These are phyloP conservation scores for Larix sibirica DNA, from an alignment of 83 land plant genomes.

Conservation along the genomic window DNA sequence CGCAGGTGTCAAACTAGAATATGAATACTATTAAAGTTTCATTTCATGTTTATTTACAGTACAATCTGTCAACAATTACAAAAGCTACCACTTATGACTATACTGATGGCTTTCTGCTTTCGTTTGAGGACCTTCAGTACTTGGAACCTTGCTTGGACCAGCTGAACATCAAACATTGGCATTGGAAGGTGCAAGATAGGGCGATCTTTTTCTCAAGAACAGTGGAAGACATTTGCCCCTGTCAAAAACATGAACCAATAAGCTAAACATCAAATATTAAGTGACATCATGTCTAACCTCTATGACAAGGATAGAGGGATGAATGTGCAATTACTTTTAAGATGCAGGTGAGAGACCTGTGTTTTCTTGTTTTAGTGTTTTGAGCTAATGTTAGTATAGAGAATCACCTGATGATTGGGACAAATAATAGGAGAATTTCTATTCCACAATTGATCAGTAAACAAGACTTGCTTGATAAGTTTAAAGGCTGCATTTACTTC, in stretches of 20 bases:
- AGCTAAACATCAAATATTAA: not conserved
- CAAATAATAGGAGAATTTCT: too few species aligned
- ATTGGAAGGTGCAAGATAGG: conserved; percentile 76
- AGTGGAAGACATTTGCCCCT: conserved; percentile 61
- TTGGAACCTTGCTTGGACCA: not conserved
- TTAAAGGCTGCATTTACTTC: too few species aligned
- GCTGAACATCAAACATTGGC: conserved; percentile 68
- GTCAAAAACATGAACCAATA: conserved; percentile 20
- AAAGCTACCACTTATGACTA: not conserved
- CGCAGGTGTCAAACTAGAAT: too few species aligned
- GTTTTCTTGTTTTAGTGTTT: not conserved
- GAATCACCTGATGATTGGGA: too few species aligned
- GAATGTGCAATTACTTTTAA: conserved; percentile 83
- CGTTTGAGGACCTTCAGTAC: too few species aligned
- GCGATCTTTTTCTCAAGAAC: conserved; percentile 91
- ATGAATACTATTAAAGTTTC: too few species aligned
- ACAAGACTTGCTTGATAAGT: too few species aligned
- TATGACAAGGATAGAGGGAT: conserved; percentile 89
- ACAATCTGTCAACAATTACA: conserved; percentile 58
- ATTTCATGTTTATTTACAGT: conserved; percentile 20
- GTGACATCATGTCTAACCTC: not conserved
- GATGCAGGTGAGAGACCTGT: conserved; percentile 69
- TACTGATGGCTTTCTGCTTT: conserved; percentile 49
- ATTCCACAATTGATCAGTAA: too few species aligned
- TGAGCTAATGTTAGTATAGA: too few species aligned